phyloP scores from a whole-genome alignment of 2,329 filamentous ascomycete genomes.

The Phaeosphaeriaceae sp. region DNA sequence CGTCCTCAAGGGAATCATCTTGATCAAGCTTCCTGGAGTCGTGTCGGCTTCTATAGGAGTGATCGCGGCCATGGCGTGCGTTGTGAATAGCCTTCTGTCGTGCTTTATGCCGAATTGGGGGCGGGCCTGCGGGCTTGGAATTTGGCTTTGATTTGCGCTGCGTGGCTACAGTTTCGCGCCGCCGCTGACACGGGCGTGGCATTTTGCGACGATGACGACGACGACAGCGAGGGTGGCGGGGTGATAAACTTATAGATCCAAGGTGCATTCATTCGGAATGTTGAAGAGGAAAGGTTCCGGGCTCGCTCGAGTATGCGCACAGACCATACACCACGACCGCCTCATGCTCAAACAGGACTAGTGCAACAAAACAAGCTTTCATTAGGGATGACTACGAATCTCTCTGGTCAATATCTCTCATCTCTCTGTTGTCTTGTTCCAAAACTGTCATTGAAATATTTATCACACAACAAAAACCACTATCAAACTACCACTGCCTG shows the following conservation, averaged over 20 bases:
- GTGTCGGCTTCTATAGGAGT: constrained; percentile 9
- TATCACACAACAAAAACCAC: background rate
- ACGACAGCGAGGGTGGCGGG: background rate
- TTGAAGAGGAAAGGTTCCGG: background rate
- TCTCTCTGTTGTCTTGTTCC: background rate
- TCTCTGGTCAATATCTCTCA: too few species aligned
- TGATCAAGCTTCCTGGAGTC: constrained; percentile 17
- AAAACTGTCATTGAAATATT: background rate
- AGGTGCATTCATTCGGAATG: background rate
- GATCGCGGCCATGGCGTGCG: constrained; percentile 17
- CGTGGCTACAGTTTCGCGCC: constrained; percentile 30
- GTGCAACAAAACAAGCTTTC: background rate
- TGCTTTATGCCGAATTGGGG: constrained; percentile 23
- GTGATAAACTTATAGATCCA: too few species aligned
- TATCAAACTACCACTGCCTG: too few species aligned
- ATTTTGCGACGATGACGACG: constrained; percentile 12
- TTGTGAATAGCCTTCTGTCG: constrained; percentile 28
- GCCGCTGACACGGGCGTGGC: constrained; percentile 34
- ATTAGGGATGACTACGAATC: background rate
- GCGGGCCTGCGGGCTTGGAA: constrained; percentile 16
- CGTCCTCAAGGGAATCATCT: constrained; percentile 18
- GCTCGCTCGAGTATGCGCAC: background rate
- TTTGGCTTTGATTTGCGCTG: constrained; percentile 24
- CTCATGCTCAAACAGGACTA: background rate
- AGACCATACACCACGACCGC: too few species aligned